Conservation (phyloP, 2,329 filamentous ascomycete genomes). For the Colletotrichum orchidophilum region DNA sequence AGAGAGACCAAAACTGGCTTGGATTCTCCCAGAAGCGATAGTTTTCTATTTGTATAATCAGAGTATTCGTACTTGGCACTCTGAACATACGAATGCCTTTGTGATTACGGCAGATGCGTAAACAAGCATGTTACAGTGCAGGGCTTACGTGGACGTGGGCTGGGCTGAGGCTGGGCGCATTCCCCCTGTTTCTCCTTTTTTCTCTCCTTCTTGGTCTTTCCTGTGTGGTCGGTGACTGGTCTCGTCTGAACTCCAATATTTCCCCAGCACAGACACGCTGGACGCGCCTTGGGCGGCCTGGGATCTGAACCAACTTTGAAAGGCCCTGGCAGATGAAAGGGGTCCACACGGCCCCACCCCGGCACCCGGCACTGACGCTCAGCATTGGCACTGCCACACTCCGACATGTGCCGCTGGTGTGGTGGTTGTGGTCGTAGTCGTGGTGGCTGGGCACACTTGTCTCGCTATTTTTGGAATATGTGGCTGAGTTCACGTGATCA, state of each 20-base stretch:
- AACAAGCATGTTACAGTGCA: conserved; percentile 19
- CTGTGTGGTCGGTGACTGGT: not conserved
- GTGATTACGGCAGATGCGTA: conserved; percentile 2
- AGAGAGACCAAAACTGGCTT: not conserved
- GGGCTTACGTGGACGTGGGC: conserved; percentile 28
- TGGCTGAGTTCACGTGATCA: not conserved
- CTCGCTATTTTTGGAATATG: not conserved
- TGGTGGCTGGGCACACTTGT: not conserved
- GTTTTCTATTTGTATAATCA: not conserved
- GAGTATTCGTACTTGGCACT: not conserved
- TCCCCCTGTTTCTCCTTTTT: conserved; percentile 9
- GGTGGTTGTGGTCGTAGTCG: not conserved
- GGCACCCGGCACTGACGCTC: conserved; percentile 4
- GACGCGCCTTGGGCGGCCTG: not conserved
- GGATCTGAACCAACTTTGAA: not conserved
- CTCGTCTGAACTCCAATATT: conserved; percentile 5
- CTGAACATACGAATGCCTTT: conserved; percentile 27
- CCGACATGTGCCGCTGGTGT: conserved; percentile 11
- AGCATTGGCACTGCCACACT: conserved; percentile 18
- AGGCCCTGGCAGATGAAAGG: conserved; percentile 15
- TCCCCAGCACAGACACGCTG: conserved; percentile 13
- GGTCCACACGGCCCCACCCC: conserved; percentile 15
- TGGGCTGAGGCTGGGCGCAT: conserved; percentile 32
- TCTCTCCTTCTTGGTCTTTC: not conserved
- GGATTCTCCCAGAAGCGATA: not conserved